These are phyloP conservation scores for Thelonectria blattea DNA, from an alignment of 2,329 filamentous ascomycete species.

Conservation along the genomic window DNA sequence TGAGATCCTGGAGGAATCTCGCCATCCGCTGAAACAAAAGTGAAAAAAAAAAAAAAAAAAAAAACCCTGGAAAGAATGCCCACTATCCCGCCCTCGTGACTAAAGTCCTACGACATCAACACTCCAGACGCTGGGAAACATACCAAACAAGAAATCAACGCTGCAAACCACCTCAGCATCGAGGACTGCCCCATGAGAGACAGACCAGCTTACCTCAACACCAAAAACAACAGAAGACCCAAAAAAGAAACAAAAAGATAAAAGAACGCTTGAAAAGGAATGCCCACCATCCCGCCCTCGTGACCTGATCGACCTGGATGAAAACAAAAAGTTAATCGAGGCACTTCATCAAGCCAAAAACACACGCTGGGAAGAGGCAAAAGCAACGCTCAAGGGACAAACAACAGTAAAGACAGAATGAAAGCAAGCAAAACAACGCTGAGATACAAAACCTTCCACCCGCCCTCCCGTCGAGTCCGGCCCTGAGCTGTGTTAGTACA, in stretches of 20 bases:
- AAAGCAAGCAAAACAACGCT: not conserved
- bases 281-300: not conserved
- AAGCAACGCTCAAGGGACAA: not conserved
- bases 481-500: no score
- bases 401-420: not conserved
- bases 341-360: not conserved
- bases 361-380: not conserved
- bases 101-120: not conserved
- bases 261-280: not conserved
- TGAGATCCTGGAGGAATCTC: no score
- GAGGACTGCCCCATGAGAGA: no score
- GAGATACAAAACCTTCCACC: not conserved
- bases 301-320: not conserved
- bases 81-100: slow-evolving; percentile 2
- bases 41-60: not conserved
- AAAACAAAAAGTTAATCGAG: not conserved
- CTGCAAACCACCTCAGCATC: not conserved
- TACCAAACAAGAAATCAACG: no score
- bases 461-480: not conserved
- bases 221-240: not conserved
- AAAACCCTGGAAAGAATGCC: not conserved
- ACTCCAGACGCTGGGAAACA: not conserved
- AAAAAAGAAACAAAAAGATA: not conserved
- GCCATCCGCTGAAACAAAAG: not conserved
- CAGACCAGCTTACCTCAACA: no score